These are phyloP conservation scores for Aegilops bicornis DNA, from an alignment of 176 grass and related monocot genomes.

Conservation along the genomic window DNA sequence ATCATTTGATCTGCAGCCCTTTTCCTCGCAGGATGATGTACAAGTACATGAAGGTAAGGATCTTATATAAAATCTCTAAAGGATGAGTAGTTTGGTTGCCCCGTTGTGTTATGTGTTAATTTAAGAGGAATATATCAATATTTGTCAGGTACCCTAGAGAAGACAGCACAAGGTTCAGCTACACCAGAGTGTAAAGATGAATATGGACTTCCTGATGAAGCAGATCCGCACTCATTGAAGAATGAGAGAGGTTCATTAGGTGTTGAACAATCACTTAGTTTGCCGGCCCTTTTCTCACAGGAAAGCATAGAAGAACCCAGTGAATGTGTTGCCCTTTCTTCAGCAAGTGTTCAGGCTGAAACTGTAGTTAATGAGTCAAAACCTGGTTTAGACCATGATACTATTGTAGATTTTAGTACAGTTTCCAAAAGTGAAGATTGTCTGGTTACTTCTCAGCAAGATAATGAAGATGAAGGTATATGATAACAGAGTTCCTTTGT, in stretches of 20 bases:
- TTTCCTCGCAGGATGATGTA: background rate
- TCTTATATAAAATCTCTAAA: background rate
- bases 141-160: conserved; percentile 16
- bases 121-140: conserved; percentile 24
- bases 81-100: background rate
- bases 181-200: conserved; percentile 3
- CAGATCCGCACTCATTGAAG: background rate
- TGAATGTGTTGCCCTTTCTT: background rate
- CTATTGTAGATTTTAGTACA: background rate
- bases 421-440: background rate
- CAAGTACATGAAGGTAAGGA: conserved; percentile 24
- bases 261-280: background rate
- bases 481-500: background rate
- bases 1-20: background rate
- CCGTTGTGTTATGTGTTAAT: background rate
- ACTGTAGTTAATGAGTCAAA: conserved; percentile 14
- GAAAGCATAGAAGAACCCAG: conserved; percentile 14
- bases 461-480: conserved; percentile 8
- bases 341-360: background rate
- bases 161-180: background rate
- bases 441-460: background rate
- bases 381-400: conserved; percentile 4
- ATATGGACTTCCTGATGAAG: conserved; percentile 5
- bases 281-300: background rate
- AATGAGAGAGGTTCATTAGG: background rate